A percentile compares a stretch with the other conserved stretches of the same genome.
phyloP scores from a whole-genome alignment of 495 filamentous ascomycete genomes.

The Xylaria bambusicola region DNA sequence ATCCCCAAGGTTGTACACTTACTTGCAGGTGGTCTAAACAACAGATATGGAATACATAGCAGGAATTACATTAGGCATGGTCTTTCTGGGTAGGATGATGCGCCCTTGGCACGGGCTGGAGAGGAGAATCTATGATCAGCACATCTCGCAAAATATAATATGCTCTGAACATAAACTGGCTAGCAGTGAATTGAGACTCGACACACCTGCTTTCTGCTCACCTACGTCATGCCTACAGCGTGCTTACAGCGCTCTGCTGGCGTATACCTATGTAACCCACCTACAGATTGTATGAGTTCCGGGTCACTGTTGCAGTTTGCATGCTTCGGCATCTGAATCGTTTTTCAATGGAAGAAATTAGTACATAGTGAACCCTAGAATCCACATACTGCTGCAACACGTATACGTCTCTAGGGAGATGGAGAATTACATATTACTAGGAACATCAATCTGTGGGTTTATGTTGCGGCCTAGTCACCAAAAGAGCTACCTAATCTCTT shows the following conservation, averaged over 20 bases:
- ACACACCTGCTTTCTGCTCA: background rate
- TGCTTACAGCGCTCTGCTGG: too few species aligned
- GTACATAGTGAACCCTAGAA: too few species aligned
- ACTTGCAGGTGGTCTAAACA: background rate
- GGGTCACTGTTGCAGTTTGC: too few species aligned
- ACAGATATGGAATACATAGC: background rate
- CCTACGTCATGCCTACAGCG: background rate
- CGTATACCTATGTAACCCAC: too few species aligned
- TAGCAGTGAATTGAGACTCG: background rate
- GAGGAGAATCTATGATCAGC: background rate
- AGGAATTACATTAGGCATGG: background rate
- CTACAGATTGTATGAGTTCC: too few species aligned
- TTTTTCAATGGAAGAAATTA: too few species aligned
- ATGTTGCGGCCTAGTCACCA: background rate
- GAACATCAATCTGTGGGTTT: background rate
- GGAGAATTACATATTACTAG: background rate
- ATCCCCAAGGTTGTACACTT: background rate
- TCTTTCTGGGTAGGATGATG: background rate
- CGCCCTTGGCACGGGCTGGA: background rate
- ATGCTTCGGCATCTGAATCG: too few species aligned
- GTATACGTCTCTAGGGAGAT: background rate
- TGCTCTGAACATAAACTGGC: background rate
- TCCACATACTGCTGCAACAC: background rate
- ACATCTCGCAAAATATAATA: background rate
- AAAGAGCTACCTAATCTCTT: constrained; percentile 2